Base-by-base conservation (phyloP, 108 stramenopile genomes). In the Parmales sp. region DNA sequence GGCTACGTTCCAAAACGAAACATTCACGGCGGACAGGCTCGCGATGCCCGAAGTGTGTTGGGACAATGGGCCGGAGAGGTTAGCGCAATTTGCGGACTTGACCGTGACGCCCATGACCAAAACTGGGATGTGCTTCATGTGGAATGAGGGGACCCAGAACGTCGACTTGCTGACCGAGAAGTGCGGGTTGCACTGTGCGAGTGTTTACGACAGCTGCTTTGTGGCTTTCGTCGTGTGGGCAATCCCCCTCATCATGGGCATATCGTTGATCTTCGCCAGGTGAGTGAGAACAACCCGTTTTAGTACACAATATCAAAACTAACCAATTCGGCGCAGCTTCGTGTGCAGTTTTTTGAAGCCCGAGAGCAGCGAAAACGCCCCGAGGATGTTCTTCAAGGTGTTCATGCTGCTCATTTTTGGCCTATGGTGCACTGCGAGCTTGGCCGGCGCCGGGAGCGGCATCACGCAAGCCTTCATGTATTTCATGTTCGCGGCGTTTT, bases 141-240 rank as follows among this genome's bases (percentile, higher is more conserved):
- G 43, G 29, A 63, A 77, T 13, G 51, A 46, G 37, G 39, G 5
- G 26, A 20, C 23, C 39, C 18, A 69, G 38, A n/a, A 19, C 8
- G 20, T 77, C 37, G 39, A 63, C 11, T 73, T 73, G 39, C 67
- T 65, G 3, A 67, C 54, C 54, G 54, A 60, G 31, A 20, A 60
- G 16, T 73, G 74, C 66, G 31, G 39, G 1, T 31, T 65, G 23
- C 37, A 38, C 29, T 76, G 81, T 31, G 34, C 71, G 20, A 45
- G 65, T 51, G 72, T 82, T 5, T 82, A 82, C 60, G 73, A 73
- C 28, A 65, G 64, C 11, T 84, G 83, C 51, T 39, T 44, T 18
- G 79, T 81, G 69, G 69, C 71, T 28, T 77, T 81, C 50, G 70
- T 84, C 37, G 54, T 84, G 37, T 84, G 83, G 83, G 67, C 39